These are phyloP conservation scores for Chalaropsis ovoidea DNA, from an alignment of 2,329 filamentous ascomycete genomes.

Conservation along the genomic window DNA sequence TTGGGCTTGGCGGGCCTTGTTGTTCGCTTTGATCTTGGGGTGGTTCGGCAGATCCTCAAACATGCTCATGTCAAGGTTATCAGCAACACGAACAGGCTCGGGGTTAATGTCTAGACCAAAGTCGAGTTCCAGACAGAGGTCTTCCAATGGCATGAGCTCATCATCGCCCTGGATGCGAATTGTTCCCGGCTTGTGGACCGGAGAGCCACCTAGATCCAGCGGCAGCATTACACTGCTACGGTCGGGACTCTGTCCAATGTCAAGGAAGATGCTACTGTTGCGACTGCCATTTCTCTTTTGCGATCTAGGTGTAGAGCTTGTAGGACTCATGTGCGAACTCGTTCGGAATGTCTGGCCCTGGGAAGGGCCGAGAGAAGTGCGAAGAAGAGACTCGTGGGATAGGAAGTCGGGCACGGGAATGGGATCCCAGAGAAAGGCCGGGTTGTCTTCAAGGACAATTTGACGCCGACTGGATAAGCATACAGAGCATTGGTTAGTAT, in stretches of 20 bases:
- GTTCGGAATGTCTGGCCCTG: constrained; percentile 12
- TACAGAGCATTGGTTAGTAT: constrained; percentile 20
- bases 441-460: constrained; percentile 71
- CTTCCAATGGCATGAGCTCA: constrained; percentile 24
- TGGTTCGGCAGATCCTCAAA: constrained; percentile 13
- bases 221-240: constrained; percentile 20
- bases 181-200: constrained; percentile 13
- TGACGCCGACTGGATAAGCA: constrained; percentile 53
- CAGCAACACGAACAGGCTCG: neutral
- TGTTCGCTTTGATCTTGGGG: neutral
- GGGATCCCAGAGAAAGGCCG: constrained; percentile 61
- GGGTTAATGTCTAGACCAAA: constrained; percentile 18
- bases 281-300: constrained; percentile 8
- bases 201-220: constrained; percentile 4
- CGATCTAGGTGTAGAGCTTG: constrained; percentile 10
- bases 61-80: constrained; percentile 14
- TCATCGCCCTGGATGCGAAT: constrained; percentile 25
- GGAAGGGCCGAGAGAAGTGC: constrained; percentile 9
- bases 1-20: neutral
- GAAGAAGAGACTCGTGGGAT: constrained; percentile 21
- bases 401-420: constrained; percentile 45
- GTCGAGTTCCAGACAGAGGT: constrained; percentile 26
- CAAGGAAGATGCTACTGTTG: constrained; percentile 19
- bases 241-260: constrained; percentile 20
- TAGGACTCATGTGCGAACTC: constrained; percentile 24